These are phyloP conservation scores for Cystobasidium ongulense DNA, from an alignment of 768 basidiomycete genomes.

Conservation along the genomic window DNA sequence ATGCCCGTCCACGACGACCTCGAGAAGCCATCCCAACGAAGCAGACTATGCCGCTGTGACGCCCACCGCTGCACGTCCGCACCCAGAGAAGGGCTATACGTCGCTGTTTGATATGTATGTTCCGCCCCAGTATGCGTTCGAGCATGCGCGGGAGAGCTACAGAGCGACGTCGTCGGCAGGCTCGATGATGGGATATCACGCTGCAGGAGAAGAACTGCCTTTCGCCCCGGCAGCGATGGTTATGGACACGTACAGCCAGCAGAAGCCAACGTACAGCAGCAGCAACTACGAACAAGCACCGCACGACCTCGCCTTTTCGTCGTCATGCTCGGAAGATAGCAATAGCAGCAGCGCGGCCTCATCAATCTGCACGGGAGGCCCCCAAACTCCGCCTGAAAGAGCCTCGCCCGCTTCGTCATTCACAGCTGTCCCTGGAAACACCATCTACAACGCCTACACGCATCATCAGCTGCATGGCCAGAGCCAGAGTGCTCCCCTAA, in stretches of 20 bases:
- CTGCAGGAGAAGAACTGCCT: background rate
- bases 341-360: background rate
- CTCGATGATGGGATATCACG: too few species aligned
- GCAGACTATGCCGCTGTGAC: constrained; percentile 7
- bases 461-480: background rate
- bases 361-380: background rate
- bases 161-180: background rate
- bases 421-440: background rate
- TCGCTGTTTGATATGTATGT: background rate
- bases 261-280: too few species aligned
- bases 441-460: background rate
- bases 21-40: background rate
- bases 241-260: background rate
- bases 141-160: background rate
- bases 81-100: background rate
- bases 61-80: background rate
- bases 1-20: background rate
- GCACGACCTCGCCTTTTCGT: background rate
- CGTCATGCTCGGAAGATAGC: background rate
- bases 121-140: background rate
- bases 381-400: background rate
- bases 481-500: background rate
- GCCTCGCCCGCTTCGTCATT: background rate
- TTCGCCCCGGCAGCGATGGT: background rate
- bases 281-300: background rate